These are phyloP conservation scores for Saturnispora silvae DNA, from an alignment of 805 yeast genomes.

Conservation along the genomic window DNA sequence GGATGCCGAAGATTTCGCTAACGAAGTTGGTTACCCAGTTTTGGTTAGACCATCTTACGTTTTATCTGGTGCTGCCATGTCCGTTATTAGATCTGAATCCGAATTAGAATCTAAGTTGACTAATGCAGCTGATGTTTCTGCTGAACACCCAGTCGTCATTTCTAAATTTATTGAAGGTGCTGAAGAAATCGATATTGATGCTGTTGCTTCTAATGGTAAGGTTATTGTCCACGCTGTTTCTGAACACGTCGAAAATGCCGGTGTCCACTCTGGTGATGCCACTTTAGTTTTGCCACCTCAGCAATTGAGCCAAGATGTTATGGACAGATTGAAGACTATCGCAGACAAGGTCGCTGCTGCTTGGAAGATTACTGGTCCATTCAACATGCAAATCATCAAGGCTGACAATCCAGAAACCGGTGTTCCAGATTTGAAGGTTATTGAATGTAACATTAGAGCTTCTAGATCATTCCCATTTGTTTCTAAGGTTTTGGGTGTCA, in stretches of 20 bases:
- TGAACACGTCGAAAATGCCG: constrained; percentile 98
- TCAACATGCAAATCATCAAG: constrained; percentile 89
- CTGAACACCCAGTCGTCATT: constrained; percentile 95
- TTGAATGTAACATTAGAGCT: constrained; percentile 97
- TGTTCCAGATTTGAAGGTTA: constrained; percentile 72
- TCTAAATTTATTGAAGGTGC: constrained; percentile 95
- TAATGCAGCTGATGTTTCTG: constrained; percentile 84
- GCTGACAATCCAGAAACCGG: constrained; percentile 83
- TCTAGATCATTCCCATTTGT: constrained; percentile 99
- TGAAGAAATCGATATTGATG: constrained; percentile 94
- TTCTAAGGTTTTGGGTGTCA: constrained; percentile 90
- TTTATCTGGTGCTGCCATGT: constrained; percentile 97
- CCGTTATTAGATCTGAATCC: constrained; percentile 67
- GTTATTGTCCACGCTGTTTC: constrained; percentile 92
- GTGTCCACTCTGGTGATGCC: constrained; percentile 99
- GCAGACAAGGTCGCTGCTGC: constrained; percentile 95
- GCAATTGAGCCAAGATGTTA: constrained; percentile 86
- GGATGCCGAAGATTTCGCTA: constrained; percentile 81
- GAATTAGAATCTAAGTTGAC: constrained; percentile 77
- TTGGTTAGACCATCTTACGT: constrained; percentile 97
- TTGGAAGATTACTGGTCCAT: constrained; percentile 93
- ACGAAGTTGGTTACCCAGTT: constrained; percentile 85
- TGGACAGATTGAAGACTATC: constrained; percentile 81
- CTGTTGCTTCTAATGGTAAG: constrained; percentile 82
- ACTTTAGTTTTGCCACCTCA: constrained; percentile 96